A percentile compares a stretch with the other conserved stretches of the same genome.
phyloP scores from a whole-genome alignment of 1,139 yeast genomes.

The Eremothecium coryli region DNA sequence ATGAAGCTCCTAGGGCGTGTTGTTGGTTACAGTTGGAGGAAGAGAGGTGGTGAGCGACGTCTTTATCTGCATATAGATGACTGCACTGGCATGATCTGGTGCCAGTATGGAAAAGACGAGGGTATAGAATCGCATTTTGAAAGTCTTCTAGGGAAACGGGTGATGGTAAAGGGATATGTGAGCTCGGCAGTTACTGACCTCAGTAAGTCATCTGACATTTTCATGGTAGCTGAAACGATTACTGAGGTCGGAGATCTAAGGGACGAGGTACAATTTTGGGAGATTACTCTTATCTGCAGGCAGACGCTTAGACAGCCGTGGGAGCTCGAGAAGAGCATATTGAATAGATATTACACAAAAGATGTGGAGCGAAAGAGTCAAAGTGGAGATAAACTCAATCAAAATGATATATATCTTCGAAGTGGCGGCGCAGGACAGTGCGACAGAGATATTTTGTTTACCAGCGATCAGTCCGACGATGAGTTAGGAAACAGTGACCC shows the following conservation, averaged over 20 bases:
- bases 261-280: conserved; percentile 4
- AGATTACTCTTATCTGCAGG: conserved; percentile 4
- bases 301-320: neutral
- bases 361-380: too few relatives aligned
- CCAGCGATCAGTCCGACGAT: too few relatives aligned
- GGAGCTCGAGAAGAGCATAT: neutral
- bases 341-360: neutral
- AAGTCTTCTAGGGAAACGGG: neutral
- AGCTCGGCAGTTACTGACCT: neutral
- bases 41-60: neutral
- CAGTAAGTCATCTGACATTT: neutral
- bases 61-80: conserved; percentile 2
- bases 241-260: neutral
- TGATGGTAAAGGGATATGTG: conserved; percentile 3
- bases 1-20: conserved; percentile 3
- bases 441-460: too few relatives aligned
- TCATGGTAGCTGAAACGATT: neutral
- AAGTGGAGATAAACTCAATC: too few relatives aligned
- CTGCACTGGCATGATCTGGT: conserved; percentile 3
- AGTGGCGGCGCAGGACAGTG: too few relatives aligned
- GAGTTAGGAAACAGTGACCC: too few relatives aligned
- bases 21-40: neutral
- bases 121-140: neutral
- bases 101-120: neutral
- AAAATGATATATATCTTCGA: too few relatives aligned